These are phyloP conservation scores for Myxozyma neglecta DNA, from an alignment of 805 yeast genomes.

Conservation along the genomic window DNA sequence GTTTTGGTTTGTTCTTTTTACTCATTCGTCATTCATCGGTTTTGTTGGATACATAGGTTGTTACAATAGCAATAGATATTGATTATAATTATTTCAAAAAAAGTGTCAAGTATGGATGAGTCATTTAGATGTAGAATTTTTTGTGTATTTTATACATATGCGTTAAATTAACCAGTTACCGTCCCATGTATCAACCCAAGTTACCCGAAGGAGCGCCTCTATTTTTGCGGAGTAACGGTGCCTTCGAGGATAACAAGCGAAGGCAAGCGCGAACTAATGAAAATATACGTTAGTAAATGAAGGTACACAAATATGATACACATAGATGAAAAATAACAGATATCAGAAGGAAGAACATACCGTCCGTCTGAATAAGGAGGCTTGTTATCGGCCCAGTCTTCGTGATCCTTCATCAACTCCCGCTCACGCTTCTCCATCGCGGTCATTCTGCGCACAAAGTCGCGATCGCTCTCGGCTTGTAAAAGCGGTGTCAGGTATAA, in stretches of 20 bases:
- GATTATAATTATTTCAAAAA: not conserved
- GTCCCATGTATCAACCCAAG: constrained; percentile 8
- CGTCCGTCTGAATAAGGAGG: constrained; percentile 49
- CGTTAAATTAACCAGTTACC: constrained; percentile 8
- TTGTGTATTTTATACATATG: not conserved
- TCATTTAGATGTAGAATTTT: not conserved
- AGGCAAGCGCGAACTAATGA: constrained; percentile 18
- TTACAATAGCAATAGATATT: not conserved
- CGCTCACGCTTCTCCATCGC: constrained; percentile 70
- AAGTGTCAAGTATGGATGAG: not conserved
- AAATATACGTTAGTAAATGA: not conserved
- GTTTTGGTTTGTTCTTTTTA: not conserved
- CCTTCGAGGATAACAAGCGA: constrained; percentile 12
- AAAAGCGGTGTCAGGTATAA: constrained; percentile 69
- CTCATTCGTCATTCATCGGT: too few species aligned
- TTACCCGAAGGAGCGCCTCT: not conserved
- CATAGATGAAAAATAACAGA: constrained; percentile 8
- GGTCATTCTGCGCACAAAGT: constrained; percentile 65
- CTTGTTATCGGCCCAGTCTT: constrained; percentile 60
- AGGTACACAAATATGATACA: not conserved
- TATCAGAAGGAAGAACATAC: constrained; percentile 32
- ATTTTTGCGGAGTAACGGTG: not conserved
- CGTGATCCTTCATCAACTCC: constrained; percentile 61
- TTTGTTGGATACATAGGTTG: too few species aligned
- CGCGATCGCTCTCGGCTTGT: constrained; percentile 81